These are phyloP conservation scores for Boletus pseudopeckii DNA, from an alignment of 768 basidiomycete species.

Conservation along the genomic window DNA sequence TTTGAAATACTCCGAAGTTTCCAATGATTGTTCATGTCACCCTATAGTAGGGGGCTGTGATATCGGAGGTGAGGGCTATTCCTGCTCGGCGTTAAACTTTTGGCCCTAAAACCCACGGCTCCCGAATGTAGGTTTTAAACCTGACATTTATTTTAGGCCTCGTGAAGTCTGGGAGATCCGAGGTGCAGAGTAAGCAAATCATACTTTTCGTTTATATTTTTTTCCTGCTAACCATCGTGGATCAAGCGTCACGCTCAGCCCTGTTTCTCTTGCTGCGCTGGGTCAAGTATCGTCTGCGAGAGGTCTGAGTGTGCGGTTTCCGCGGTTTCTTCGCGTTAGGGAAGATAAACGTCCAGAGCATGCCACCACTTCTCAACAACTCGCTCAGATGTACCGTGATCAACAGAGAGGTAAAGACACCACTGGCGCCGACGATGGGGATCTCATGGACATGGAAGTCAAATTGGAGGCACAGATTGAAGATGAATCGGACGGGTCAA, in stretches of 20 bases:
- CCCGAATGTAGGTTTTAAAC: conserved; percentile 47
- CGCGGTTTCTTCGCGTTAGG: conserved; percentile 71
- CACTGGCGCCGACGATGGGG: conserved; percentile 52
- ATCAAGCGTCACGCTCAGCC: conserved; percentile 74
- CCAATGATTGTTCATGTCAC: conserved; percentile 49
- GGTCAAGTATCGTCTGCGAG: conserved; percentile 53
- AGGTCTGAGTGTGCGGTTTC: conserved; percentile 85
- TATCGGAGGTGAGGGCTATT: conserved; percentile 49
- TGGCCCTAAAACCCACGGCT: background rate
- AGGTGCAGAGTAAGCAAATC: conserved; percentile 57
- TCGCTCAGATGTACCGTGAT: conserved; percentile 63
- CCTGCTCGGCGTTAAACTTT: background rate
- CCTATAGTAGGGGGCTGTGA: conserved; percentile 61
- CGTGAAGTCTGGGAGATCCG: conserved; percentile 88
- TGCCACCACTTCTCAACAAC: conserved; percentile 68
- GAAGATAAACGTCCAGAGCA: conserved; percentile 72
- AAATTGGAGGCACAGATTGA: conserved; percentile 28
- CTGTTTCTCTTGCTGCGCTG: conserved; percentile 76
- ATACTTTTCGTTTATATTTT: background rate
- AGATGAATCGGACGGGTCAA: conserved; percentile 27
- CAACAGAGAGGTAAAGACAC: conserved; percentile 45
- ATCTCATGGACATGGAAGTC: conserved; percentile 54
- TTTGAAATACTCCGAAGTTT: conserved; percentile 57
- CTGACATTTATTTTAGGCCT: conserved; percentile 68
- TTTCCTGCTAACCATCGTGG: conserved; percentile 8